These are phyloP conservation scores for Dactylis glomerata DNA, from an alignment of 176 grass and related monocot genomes.

Conservation along the genomic window DNA sequence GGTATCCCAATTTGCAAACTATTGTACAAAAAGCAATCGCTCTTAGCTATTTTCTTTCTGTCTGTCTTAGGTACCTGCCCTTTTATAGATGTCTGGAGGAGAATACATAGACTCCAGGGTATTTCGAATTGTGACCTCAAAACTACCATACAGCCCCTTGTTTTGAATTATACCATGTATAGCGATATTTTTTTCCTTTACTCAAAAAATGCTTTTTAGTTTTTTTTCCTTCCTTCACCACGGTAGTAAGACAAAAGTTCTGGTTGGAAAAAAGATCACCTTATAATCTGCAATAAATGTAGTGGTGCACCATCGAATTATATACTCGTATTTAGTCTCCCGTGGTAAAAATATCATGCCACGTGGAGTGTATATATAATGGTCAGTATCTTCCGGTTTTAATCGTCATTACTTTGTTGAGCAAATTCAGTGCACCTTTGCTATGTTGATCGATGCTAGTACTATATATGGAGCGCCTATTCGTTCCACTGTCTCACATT, in stretches of 20 bases:
- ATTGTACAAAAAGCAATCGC: neutral
- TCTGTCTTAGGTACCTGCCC: neutral
- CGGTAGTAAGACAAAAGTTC: neutral
- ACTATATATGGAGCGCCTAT: neutral
- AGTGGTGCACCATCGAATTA: too few relatives aligned
- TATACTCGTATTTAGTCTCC: too few relatives aligned
- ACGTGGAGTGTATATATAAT: too few relatives aligned
- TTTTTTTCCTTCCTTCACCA: neutral
- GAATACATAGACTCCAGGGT: neutral
- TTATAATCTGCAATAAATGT: too few relatives aligned
- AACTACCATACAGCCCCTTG: neutral
- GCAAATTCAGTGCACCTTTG: too few relatives aligned
- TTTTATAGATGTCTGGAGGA: neutral
- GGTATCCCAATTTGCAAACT: neutral
- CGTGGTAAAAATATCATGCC: too few relatives aligned
- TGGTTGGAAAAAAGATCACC: neutral
- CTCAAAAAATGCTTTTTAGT: too few relatives aligned
- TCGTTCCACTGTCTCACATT: neutral
- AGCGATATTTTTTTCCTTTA: neutral
- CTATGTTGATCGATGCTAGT: too few relatives aligned
- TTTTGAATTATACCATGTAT: neutral
- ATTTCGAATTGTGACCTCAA: neutral
- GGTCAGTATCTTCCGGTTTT: too few relatives aligned
- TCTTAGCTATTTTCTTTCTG: neutral
- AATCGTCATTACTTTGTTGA: too few relatives aligned